Percentiles rank a stretch among this genome's conserved stretches.
These are phyloP conservation scores for Tricholoma sp. DNA, from an alignment of 768 basidiomycete genomes.

Conservation along the genomic window DNA sequence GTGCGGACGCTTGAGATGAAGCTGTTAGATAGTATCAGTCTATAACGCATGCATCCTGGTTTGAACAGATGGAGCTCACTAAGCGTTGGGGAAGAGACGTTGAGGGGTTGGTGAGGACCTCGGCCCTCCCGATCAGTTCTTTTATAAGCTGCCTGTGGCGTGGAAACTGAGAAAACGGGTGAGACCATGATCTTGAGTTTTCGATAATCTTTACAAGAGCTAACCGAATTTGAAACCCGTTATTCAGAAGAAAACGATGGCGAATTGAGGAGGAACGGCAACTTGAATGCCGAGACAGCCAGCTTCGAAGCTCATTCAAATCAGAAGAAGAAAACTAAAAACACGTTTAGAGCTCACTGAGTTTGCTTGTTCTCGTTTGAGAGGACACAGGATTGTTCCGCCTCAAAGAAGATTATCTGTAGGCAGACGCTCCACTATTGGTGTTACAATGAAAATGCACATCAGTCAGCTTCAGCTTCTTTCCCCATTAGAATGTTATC, in stretches of 20 bases:
- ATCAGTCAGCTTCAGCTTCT: no score
- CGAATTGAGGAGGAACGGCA: not conserved
- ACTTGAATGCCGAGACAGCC: not conserved
- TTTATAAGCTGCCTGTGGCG: not conserved
- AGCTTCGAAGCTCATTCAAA: not conserved
- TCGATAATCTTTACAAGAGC: not conserved
- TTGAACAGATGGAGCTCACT: not conserved
- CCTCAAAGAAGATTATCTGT: no score
- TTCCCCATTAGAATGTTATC: no score
- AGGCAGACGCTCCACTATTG: no score
- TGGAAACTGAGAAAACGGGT: not conserved
- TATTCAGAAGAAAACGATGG: not conserved
- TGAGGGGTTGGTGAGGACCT: not conserved
- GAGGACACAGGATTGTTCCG: no score
- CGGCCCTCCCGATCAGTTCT: not conserved
- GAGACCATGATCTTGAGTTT: not conserved
- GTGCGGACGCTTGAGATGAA: not conserved
- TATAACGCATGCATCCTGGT: not conserved
- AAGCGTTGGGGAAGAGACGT: not conserved
- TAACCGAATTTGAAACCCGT: not conserved
- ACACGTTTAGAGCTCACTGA: no score
- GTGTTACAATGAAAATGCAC: no score
- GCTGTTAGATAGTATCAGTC: not conserved
- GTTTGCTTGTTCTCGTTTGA: no score
- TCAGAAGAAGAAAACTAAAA: not conserved